Conservation (phyloP, 495 filamentous ascomycete species). For the Endocarpon pusillum region DNA sequence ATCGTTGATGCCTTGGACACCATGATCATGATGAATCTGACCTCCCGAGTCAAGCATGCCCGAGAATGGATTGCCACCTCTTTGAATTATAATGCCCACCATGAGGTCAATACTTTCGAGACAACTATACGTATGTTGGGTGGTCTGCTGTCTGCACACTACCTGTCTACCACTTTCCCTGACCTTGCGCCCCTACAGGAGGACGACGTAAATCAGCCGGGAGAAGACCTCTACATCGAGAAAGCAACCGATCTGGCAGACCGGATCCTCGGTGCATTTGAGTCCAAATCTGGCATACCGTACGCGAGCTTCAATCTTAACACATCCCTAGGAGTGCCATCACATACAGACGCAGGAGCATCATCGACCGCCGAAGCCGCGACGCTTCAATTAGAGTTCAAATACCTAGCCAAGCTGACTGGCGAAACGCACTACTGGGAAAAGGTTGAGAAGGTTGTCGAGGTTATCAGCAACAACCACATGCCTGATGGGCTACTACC, state of each 20-base stretch:
- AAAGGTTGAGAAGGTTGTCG: constrained; percentile 75
- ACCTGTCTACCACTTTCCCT: constrained; percentile 62
- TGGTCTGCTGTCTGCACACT: constrained; percentile 85
- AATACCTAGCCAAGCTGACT: constrained; percentile 88
- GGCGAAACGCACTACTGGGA: constrained; percentile 87
- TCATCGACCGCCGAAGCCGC: constrained; percentile 89
- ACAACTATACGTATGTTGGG: constrained; percentile 97
- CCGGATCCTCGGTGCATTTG: constrained; percentile 71
- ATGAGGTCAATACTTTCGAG: constrained; percentile 95
- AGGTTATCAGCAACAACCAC: constrained; percentile 68
- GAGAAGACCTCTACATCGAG: constrained; percentile 86
- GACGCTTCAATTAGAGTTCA: constrained; percentile 87
- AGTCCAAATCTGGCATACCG: constrained; percentile 70
- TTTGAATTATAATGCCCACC: constrained; percentile 73
- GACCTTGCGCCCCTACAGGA: constrained; percentile 45
- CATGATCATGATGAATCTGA: constrained; percentile 96
- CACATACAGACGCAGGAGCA: constrained; percentile 74
- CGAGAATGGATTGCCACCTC: constrained; percentile 78
- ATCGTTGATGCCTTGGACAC: constrained; percentile 94
- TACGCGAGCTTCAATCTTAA: constrained; percentile 81
- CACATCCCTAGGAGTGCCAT: constrained; percentile 50
- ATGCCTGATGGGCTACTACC: constrained; percentile 71
- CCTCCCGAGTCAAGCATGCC: constrained; percentile 66
- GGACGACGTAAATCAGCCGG: constrained; percentile 46
- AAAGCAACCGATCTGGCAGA: constrained; percentile 89